phyloP scores from a whole-genome alignment of 768 basidiomycete species.

The Trametes punicea region DNA sequence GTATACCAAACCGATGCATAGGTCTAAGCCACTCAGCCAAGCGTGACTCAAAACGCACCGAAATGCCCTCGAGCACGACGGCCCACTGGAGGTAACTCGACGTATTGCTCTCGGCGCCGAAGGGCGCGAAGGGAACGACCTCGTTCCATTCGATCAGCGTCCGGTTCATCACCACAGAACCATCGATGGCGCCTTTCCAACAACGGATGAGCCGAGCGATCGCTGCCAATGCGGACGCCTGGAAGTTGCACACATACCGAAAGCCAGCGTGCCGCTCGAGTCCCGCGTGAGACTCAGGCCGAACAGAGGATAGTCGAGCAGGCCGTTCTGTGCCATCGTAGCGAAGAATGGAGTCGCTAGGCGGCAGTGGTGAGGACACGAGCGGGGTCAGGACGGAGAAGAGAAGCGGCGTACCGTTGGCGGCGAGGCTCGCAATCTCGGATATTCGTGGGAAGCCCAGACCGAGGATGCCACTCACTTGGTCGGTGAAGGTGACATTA shows the following conservation, averaged over 20 bases:
- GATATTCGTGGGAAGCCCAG: conserved; percentile 76
- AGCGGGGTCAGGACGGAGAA: background rate
- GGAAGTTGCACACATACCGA: conserved; percentile 44
- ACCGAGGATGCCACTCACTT: conserved; percentile 70
- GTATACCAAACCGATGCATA: background rate
- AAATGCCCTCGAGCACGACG: conserved; percentile 53
- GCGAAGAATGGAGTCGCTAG: conserved; percentile 69
- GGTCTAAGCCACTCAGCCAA: conserved; percentile 11
- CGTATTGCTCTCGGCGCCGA: conserved; percentile 50
- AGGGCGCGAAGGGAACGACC: conserved; percentile 70
- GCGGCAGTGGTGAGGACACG: background rate
- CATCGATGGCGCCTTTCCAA: conserved; percentile 74
- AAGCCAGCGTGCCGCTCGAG: conserved; percentile 55
- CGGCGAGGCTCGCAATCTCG: conserved; percentile 42
- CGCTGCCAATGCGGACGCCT: background rate
- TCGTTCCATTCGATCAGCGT: conserved; percentile 68
- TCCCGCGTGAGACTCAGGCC: conserved; percentile 65
- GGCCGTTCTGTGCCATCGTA: conserved; percentile 56
- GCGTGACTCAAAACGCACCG: conserved; percentile 37
- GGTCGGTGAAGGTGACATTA: conserved; percentile 58
- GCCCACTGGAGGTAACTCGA: conserved; percentile 80
- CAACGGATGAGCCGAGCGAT: background rate
- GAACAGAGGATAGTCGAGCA: conserved; percentile 72
- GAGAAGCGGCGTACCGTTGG: conserved; percentile 43
- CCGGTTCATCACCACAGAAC: conserved; percentile 57